A percentile compares a stretch with the other conserved stretches of the same genome.
These are phyloP conservation scores for Solanum megistacrolobum DNA, from an alignment of 257 asterid species.

Conservation along the genomic window DNA sequence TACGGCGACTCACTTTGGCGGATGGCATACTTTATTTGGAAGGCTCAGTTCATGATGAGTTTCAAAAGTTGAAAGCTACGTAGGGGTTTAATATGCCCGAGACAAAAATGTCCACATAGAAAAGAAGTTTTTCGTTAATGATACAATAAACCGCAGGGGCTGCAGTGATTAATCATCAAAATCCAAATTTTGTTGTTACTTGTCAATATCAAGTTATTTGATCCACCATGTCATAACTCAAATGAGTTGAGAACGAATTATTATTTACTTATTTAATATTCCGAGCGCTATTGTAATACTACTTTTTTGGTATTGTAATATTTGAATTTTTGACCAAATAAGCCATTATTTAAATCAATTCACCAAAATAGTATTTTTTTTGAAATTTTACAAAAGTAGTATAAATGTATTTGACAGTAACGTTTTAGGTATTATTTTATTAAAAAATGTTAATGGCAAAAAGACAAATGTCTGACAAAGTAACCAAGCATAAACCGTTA, in stretches of 20 bases:
- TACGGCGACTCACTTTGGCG: constrained; percentile 53
- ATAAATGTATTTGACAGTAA: too few species aligned
- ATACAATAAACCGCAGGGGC: not conserved
- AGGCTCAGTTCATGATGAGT: constrained; percentile 24
- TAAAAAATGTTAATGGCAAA: not conserved
- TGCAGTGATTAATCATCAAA: not conserved
- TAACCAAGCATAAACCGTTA: too few species aligned
- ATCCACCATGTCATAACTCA: not conserved
- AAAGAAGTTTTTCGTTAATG: not conserved
- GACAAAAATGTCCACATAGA: not conserved
- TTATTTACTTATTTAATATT: not conserved
- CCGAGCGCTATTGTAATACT: not conserved
- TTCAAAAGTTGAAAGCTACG: constrained; percentile 27
- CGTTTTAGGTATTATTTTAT: too few species aligned
- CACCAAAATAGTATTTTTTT: too few species aligned
- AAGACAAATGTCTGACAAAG: too few species aligned
- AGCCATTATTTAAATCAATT: too few species aligned
- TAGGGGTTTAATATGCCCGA: constrained; percentile 5
- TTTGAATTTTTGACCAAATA: too few species aligned
- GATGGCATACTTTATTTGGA: constrained; percentile 52
- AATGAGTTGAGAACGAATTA: not conserved
- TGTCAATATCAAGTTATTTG: not conserved
- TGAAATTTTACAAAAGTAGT: too few species aligned
- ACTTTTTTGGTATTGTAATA: too few species aligned
- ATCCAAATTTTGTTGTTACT: not conserved